Evolutionary conservation across 2,329 filamentous ascomycete genomes (phyloP).

Genomic region (Aspergillus viridinutans): DNA sequence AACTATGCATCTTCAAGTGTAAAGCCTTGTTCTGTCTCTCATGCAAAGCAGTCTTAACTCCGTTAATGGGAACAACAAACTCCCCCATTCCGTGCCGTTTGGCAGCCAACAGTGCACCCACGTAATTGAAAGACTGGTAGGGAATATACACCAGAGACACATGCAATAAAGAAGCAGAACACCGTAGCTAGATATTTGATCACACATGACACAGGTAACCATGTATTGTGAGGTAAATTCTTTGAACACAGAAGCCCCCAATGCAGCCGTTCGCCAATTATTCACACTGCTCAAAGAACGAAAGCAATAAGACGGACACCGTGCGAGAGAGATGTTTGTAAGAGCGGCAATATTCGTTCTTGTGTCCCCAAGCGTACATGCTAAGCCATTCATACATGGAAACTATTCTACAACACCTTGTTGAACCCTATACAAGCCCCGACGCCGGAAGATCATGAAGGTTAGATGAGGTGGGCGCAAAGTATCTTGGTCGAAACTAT

Average conservation of each 20-base stretch:
- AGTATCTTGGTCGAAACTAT: slow-evolving; percentile 11
- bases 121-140: neutral
- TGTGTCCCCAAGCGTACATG: slow-evolving; percentile 18
- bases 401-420: slow-evolving; percentile 15
- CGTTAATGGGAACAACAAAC: neutral
- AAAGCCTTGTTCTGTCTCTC: neutral
- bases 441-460: neutral
- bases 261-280: slow-evolving; percentile 10
- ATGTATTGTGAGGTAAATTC: slow-evolving; percentile 2
- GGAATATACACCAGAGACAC: neutral
- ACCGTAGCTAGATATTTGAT: neutral
- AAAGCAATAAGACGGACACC: slow-evolving; percentile 2
- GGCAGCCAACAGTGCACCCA: neutral
- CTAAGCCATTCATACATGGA: slow-evolving; percentile 19
- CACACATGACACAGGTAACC: neutral
- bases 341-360: slow-evolving; percentile 8
- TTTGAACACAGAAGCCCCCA: slow-evolving; percentile 1
- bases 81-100: neutral
- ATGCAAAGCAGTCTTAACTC: neutral
- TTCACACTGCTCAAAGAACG: slow-evolving; percentile 13
- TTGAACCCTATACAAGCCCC: slow-evolving; percentile 12
- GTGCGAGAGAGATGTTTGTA: neutral
- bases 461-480: neutral
- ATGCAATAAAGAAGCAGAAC: neutral
- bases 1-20: neutral